Percentiles rank a stretch among this genome's conserved stretches.
Evolutionary conservation across 352 stramenopile species (phyloP).

Genomic region (Pythium apleroticum): DNA sequence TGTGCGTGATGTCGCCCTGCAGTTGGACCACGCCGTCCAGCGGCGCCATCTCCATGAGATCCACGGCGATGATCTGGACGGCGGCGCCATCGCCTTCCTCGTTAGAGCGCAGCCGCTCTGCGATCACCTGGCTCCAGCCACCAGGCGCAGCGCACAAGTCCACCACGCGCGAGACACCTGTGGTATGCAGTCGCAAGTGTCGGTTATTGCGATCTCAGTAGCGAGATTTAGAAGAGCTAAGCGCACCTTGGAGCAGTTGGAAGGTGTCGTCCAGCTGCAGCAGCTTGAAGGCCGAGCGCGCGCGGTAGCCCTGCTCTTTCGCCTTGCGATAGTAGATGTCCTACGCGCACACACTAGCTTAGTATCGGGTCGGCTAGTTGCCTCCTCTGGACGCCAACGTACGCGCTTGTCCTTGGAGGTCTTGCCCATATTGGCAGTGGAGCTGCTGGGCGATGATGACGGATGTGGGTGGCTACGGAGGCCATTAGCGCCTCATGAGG

Average conservation of each 20-base stretch:
- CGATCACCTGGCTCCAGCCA: conserved; percentile 87
- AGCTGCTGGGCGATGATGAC: neutral
- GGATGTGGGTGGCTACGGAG: conserved; percentile 11
- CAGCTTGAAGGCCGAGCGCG: conserved; percentile 98
- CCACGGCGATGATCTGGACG: conserved; percentile 70
- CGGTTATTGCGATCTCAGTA: neutral
- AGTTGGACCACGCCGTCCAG: conserved; percentile 83
- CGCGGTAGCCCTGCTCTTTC: conserved; percentile 95
- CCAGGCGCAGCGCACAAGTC: conserved; percentile 84
- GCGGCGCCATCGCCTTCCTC: conserved; percentile 11
- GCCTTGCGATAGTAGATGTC: conserved; percentile 94
- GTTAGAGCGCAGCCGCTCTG: conserved; percentile 59
- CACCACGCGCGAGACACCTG: conserved; percentile 76
- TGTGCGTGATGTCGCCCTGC: conserved; percentile 84
- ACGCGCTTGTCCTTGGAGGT: conserved; percentile 92
- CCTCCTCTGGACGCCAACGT: no score
- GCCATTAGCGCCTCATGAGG: neutral
- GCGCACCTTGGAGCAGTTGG: conserved; percentile 82
- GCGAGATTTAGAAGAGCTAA: neutral
- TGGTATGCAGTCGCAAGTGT: neutral
- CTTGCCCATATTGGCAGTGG: conserved; percentile 65
- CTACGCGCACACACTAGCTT: conserved; percentile 23
- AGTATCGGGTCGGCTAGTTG: neutral
- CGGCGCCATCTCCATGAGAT: conserved; percentile 96
- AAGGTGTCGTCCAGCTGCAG: conserved; percentile 99